phyloP scores from a whole-genome alignment of 169 alveolate species.

The Eimeria praecox region DNA sequence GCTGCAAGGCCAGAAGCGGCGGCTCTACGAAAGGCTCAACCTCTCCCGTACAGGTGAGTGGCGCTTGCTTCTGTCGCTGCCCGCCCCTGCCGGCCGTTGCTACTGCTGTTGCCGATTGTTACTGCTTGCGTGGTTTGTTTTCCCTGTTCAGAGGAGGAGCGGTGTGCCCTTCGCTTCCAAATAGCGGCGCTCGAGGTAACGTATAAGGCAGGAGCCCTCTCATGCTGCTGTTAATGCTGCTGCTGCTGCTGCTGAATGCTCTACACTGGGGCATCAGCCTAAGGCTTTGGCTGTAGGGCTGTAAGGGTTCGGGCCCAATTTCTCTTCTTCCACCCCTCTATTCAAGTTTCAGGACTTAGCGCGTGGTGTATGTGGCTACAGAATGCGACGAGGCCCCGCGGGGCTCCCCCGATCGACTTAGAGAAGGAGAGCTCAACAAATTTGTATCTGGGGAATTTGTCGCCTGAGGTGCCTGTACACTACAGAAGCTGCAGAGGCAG shows the following conservation, averaged over 20 bases:
- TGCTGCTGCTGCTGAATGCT: not conserved
- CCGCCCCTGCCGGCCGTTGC: not conserved
- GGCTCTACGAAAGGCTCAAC: slow-evolving; percentile 71
- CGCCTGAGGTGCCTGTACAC: slow-evolving; percentile 86
- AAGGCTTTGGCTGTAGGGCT: not conserved
- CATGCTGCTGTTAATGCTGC: not conserved
- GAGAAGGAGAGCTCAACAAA: slow-evolving; percentile 85
- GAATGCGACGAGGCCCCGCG: slow-evolving; percentile 85
- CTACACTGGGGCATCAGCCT: not conserved
- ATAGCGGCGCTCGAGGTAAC: slow-evolving; percentile 73
- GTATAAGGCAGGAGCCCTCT: not conserved
- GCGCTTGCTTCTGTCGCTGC: not conserved
- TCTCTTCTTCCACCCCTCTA: not conserved
- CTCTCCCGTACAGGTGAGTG: slow-evolving; percentile 70
- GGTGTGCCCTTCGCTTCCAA: slow-evolving; percentile 77
- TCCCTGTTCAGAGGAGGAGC: slow-evolving; percentile 59
- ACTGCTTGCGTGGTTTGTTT: not conserved
- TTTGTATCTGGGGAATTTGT: slow-evolving; percentile 90
- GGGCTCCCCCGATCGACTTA: slow-evolving; percentile 81
- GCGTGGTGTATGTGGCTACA: slow-evolving; percentile 47
- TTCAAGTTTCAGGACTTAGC: not conserved
- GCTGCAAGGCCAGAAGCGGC: slow-evolving; percentile 67
- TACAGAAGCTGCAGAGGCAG: not conserved
- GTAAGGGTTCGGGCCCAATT: not conserved
- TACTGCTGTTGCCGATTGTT: slow-evolving; percentile 6